Evolutionary conservation across 2,329 filamentous ascomycete species (phyloP).

Genomic region (Pyricularia pennisetigena): DNA sequence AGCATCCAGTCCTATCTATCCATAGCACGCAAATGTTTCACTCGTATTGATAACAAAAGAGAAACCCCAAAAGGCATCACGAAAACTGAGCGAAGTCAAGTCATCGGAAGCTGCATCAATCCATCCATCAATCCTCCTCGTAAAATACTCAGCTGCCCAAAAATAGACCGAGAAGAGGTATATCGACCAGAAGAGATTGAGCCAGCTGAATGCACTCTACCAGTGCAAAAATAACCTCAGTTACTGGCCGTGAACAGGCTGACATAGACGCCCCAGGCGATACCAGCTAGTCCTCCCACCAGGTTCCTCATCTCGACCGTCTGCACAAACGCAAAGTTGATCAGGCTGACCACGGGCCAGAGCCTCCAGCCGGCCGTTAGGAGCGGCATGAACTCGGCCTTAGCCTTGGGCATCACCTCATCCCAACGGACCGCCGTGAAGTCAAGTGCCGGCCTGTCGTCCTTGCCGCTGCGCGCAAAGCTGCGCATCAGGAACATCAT

Average conservation of each 20-base stretch:
- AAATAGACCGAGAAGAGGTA: too few relatives aligned
- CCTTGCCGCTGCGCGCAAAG: constrained; percentile 11
- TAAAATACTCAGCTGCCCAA: background rate
- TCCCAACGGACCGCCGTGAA: constrained; percentile 34
- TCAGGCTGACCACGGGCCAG: constrained; percentile 57
- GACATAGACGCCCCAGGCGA: constrained; percentile 63
- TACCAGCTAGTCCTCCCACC: constrained; percentile 56
- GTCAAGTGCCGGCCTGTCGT: constrained; percentile 24
- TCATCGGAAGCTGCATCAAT: background rate
- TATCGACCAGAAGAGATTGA: background rate
- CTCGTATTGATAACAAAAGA: background rate
- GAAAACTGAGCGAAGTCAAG: background rate
- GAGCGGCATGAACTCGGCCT: constrained; percentile 52
- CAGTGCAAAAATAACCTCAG: constrained; percentile 7
- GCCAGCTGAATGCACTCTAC: background rate
- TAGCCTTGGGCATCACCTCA: constrained; percentile 30
- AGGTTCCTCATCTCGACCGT: constrained; percentile 56
- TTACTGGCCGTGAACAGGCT: constrained; percentile 42
- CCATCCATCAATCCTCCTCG: background rate
- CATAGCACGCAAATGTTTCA: background rate
- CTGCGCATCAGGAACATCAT: constrained; percentile 22
- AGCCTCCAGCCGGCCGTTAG: constrained; percentile 61
- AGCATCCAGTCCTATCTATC: background rate
- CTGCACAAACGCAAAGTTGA: constrained; percentile 56
- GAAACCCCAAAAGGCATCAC: background rate